These are phyloP conservation scores for Phtheirospermum japonicum DNA, from an alignment of 257 asterid genomes.

Conservation along the genomic window DNA sequence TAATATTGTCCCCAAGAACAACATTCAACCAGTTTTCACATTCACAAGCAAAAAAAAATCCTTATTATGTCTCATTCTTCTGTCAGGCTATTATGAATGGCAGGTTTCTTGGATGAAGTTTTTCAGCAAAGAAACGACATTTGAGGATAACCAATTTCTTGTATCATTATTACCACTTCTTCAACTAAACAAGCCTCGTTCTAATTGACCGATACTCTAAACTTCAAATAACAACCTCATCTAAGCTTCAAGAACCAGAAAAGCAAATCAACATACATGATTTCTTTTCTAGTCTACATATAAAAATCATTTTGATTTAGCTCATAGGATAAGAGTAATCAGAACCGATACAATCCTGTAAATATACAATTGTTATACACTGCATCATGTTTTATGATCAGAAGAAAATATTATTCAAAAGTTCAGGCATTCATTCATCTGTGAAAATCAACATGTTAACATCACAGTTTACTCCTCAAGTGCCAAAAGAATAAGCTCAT, in stretches of 20 bases:
- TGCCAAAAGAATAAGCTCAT: conserved; percentile 10
- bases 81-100: background rate
- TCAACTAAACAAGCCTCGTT: conserved; percentile 7
- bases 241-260: conserved; percentile 12
- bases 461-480: conserved; percentile 11
- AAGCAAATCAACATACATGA: conserved; percentile 1
- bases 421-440: conserved; percentile 9
- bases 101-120: conserved; percentile 7
- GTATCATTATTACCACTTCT: background rate
- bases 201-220: conserved; percentile 2
- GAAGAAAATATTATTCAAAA: background rate
- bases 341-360: no score
- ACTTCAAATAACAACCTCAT: conserved; percentile 10
- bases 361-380: no score
- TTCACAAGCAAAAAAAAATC: conserved; percentile 6
- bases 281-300: background rate
- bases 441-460: conserved; percentile 13
- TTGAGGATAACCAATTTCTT: background rate
- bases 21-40: conserved; percentile 14
- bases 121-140: conserved; percentile 11
- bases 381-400: conserved; percentile 1
- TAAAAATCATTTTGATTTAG: background rate
- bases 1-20: background rate
- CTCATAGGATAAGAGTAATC: conserved; percentile 6
- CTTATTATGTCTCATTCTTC: conserved; percentile 3